Percentiles rank a stretch among this genome's conserved stretches.
These are phyloP conservation scores for Macrolepiota fuliginosa DNA, from an alignment of 768 basidiomycete genomes.

Conservation along the genomic window DNA sequence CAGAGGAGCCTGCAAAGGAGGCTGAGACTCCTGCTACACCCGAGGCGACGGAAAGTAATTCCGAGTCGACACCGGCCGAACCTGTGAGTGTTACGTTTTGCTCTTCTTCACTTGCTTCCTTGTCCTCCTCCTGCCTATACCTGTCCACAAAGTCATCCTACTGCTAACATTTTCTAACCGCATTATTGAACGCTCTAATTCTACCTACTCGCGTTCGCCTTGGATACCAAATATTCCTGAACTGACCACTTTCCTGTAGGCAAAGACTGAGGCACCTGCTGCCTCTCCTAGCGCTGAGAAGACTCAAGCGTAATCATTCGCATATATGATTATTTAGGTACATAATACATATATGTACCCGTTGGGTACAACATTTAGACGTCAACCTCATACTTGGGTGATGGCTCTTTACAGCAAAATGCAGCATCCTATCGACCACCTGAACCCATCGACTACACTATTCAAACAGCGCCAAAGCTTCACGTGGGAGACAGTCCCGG, in stretches of 20 bases:
- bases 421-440: no score
- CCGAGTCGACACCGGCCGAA: background rate
- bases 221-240: background rate
- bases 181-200: no score
- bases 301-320: background rate
- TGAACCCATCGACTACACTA: background rate
- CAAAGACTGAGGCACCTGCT: background rate
- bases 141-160: no score
- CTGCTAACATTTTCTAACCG: no score
- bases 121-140: no score
- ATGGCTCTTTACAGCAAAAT: background rate
- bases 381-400: background rate
- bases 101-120: background rate
- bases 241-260: background rate
- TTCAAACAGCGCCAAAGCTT: conserved; percentile 17
- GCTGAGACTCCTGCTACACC: background rate
- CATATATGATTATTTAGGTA: conserved; percentile 2
- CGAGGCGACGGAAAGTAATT: background rate
- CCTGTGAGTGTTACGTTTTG: background rate
- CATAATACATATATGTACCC: background rate
- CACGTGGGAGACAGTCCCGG: conserved; percentile 44
- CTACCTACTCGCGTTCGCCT: background rate
- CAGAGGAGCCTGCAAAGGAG: background rate
- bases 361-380: background rate
- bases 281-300: background rate